These are phyloP conservation scores for Marchantia polymorpha DNA, from an alignment of 225 moss, liverwort and hornwort genomes.

Conservation along the genomic window DNA sequence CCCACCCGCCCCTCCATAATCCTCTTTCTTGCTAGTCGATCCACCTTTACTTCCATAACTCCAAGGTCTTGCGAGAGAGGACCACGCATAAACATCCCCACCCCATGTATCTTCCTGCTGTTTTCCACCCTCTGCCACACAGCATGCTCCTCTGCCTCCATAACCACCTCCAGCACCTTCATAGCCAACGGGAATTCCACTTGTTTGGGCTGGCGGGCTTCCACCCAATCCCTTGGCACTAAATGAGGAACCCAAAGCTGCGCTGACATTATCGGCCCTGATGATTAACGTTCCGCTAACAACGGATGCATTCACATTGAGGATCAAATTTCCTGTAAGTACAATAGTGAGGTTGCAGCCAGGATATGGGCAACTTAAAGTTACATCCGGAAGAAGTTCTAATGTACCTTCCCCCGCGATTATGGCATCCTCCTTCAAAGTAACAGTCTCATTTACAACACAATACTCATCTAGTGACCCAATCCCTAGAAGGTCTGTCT, in stretches of 20 bases:
- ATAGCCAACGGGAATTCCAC: constrained; percentile 57
- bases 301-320: constrained; percentile 66
- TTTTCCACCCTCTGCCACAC: constrained; percentile 41
- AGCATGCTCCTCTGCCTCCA: constrained; percentile 80
- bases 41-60: constrained; percentile 85
- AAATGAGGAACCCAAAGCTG: constrained; percentile 52
- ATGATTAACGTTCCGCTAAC: constrained; percentile 66
- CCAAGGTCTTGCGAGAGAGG: constrained; percentile 64
- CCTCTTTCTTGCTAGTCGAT: constrained; percentile 41
- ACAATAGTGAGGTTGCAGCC: constrained; percentile 77
- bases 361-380: constrained; percentile 49
- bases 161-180: constrained; percentile 90
- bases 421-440: constrained; percentile 41
- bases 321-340: constrained; percentile 55
- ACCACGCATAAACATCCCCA: constrained; percentile 88
- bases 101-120: constrained; percentile 72
- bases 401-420: constrained; percentile 63
- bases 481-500: constrained; percentile 57
- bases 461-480: constrained; percentile 70
- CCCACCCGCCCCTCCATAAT: constrained; percentile 76
- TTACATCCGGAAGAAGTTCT: constrained; percentile 51
- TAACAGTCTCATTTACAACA: constrained; percentile 43
- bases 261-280: constrained; percentile 67
- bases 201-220: constrained; percentile 69
- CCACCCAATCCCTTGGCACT: constrained; percentile 70